These are phyloP conservation scores for Zymoseptoria crescenta DNA, from an alignment of 2,329 filamentous ascomycete genomes.

Conservation along the genomic window DNA sequence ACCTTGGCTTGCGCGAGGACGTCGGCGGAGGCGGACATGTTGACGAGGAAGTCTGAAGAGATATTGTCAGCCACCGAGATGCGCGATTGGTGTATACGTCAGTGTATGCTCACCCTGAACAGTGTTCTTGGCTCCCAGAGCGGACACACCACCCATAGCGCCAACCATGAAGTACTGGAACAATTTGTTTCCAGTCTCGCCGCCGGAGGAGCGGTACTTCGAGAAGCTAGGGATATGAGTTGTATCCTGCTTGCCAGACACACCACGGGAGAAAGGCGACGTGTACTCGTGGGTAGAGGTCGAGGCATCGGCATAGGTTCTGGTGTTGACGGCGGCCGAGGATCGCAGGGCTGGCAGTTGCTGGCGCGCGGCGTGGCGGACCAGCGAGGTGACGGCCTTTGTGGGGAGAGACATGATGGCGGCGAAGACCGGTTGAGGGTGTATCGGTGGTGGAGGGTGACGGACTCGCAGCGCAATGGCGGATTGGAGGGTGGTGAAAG, in stretches of 20 bases:
- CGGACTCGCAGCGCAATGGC: constrained; percentile 15
- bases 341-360: constrained; percentile 40
- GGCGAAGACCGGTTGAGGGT: constrained; percentile 21
- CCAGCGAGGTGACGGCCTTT: constrained; percentile 39
- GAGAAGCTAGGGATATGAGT: constrained; percentile 81
- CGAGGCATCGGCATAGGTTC: constrained; percentile 29
- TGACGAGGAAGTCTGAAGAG: constrained; percentile 86
- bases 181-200: constrained; percentile 68
- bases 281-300: constrained; percentile 39
- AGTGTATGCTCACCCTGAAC: constrained; percentile 69
- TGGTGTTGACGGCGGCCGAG: constrained; percentile 34
- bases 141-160: constrained; percentile 82
- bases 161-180: constrained; percentile 99
- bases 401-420: constrained; percentile 44
- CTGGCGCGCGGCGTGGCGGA: constrained; percentile 41
- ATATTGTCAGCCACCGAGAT: constrained; percentile 9
- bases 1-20: constrained; percentile 99
- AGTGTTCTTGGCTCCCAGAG: constrained; percentile 92
- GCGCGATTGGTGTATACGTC: background rate
- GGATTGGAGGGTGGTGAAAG: constrained; percentile 2
- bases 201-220: constrained; percentile 69
- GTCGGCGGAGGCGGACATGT: constrained; percentile 98
- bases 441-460: constrained; percentile 6
- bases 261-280: constrained; percentile 48
- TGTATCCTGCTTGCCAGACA: constrained; percentile 36